Evolutionary conservation across 2,329 filamentous ascomycete species (phyloP).

Genomic region (Sclerotinia subarctica): DNA sequence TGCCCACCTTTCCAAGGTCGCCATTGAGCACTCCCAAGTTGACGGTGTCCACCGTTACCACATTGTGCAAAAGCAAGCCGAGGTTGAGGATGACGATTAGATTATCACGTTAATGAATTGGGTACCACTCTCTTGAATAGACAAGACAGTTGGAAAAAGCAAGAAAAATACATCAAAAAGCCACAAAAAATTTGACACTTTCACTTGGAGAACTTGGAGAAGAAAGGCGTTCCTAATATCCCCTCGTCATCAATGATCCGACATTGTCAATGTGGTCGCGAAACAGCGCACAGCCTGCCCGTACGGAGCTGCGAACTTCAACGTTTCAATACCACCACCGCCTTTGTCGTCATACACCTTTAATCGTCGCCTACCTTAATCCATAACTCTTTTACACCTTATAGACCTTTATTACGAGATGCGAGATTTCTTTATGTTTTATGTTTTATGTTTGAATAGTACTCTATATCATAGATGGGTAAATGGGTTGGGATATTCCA

Average conservation of each 20-base stretch:
- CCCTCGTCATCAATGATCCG: constrained; percentile 14
- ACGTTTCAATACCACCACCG: background rate
- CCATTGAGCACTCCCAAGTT: constrained; percentile 53
- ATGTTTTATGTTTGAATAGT: constrained; percentile 17
- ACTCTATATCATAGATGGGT: constrained; percentile 15
- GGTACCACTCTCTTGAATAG: background rate
- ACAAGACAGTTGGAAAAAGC: background rate
- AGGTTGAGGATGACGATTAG: constrained; percentile 23
- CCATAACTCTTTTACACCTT: constrained; percentile 15
- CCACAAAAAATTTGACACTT: constrained; percentile 16
- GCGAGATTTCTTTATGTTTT: constrained; percentile 18
- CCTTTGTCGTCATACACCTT: constrained; percentile 11
- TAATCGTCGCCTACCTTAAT: constrained; percentile 17
- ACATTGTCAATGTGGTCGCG: background rate
- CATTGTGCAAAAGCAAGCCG: constrained; percentile 18
- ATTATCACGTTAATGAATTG: background rate
- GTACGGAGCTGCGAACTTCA: background rate
- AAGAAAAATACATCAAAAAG: constrained; percentile 15
- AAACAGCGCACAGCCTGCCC: background rate
- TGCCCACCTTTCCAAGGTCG: constrained; percentile 60
- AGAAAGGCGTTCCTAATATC: constrained; percentile 20
- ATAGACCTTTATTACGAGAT: constrained; percentile 20
- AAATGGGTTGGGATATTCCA: constrained; percentile 19
- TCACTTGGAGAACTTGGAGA: constrained; percentile 16
- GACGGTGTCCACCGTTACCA: constrained; percentile 21